phyloP scores from a whole-genome alignment of 2,329 filamentous ascomycete species.

The Dactylellina haptotyla region DNA sequence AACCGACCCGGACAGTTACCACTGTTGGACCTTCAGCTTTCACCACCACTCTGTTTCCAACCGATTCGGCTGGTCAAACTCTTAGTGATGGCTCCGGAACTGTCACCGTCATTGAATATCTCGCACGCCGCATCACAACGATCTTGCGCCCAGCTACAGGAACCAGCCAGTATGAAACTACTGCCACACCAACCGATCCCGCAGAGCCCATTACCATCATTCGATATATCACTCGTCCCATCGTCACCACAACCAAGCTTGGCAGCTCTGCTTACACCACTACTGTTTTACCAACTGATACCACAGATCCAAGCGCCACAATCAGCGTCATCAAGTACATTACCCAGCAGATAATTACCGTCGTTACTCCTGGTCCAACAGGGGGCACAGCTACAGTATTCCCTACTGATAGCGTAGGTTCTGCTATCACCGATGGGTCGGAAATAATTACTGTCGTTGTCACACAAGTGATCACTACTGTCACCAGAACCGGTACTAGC shows the following conservation, averaged over 20 bases:
- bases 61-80: neutral
- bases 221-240: neutral
- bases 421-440: neutral
- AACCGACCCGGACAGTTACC: neutral
- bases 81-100: neutral
- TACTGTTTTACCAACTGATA: neutral
- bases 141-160: neutral
- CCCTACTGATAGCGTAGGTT: neutral
- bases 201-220: neutral
- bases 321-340: neutral
- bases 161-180: neutral
- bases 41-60: slow-evolving; percentile 1
- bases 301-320: neutral
- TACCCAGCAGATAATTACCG: neutral
- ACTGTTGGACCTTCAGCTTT: neutral
- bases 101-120: neutral
- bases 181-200: slow-evolving; percentile 1
- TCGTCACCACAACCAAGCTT: neutral
- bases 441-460: neutral
- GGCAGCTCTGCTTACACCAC: neutral
- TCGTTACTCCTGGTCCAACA: neutral
- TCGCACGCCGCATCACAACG: neutral
- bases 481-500: neutral
- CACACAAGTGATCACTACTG: neutral
- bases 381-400: neutral